Base-by-base conservation (phyloP, 129 eudicot species). In the Ambrosia artemisiifolia region DNA sequence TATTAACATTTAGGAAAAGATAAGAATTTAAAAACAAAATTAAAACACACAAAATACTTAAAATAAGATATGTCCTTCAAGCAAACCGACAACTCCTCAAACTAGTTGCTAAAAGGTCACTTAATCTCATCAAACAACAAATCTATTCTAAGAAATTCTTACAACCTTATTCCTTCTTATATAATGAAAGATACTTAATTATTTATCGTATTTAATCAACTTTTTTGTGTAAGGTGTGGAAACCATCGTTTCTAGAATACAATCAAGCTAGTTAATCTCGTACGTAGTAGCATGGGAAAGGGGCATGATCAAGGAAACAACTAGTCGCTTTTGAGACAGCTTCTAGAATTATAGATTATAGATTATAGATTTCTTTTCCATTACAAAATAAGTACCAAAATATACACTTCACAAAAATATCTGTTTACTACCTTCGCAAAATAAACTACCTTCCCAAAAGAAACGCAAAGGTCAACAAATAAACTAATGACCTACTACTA, bases 341-440 rank as follows among this genome's bases (percentile, higher is more conserved):
- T 16, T 53, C 30, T 18, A 53, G 59, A 53, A 17, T 18, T n/a
- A n/a, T n/a, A n/a, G n/a, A n/a, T n/a, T n/a, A n/a, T n/a, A n/a
- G n/a, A n/a, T n/a, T n/a, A n/a, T n/a, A n/a, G n/a, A n/a, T n/a
- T n/a, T n/a, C n/a, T n/a, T n/a, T n/a, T 54, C 55, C 28, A 12
- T 7, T 30, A 65, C 11, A 42, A 4, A 3, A n/a, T 47, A 67
- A 40, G 14, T 19, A 46, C 32, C 16, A 50, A 28, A 24, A 50
- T 40, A 71, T 71, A 11, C 36, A 71, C 18, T 36, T 8, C 53
- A 71, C 43, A 24, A 20, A 10, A 71, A 20, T 70, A 57, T 38
- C 10, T 36, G n/a, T 71, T 3, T 40, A 56, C 55, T 40, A 40
- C 24, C 51, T 5, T 20, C 16, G 16, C 24, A 40, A 40, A 47